Conservation (phyloP, 2,329 filamentous ascomycete species). For the Decorospora gaudefroyi region DNA sequence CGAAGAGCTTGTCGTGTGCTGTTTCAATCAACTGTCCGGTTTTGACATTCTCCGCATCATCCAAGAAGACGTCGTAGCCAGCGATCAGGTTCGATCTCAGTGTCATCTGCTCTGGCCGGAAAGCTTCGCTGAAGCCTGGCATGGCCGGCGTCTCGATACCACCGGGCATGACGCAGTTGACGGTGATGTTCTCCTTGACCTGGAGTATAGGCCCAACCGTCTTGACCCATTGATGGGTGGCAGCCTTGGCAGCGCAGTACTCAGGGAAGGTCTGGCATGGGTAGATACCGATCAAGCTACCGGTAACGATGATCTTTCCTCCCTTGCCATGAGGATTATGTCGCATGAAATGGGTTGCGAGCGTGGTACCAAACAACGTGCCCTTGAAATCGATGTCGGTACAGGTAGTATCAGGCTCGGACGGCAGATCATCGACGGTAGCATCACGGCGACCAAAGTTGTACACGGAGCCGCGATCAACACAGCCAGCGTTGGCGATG, state of each 20-base stretch:
- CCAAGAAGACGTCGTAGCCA: conserved; percentile 53
- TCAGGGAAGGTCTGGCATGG: conserved; percentile 54
- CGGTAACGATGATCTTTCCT: conserved; percentile 54
- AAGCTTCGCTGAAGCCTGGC: conserved; percentile 43
- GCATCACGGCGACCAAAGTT: conserved; percentile 43
- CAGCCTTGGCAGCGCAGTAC: conserved; percentile 59
- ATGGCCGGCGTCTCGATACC: conserved; percentile 52
- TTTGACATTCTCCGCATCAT: conserved; percentile 47
- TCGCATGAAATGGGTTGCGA: conserved; percentile 60
- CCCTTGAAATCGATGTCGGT: conserved; percentile 58
- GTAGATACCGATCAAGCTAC: conserved; percentile 52
- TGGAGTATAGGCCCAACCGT: conserved; percentile 21
- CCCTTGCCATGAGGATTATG: conserved; percentile 51
- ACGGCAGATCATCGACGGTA: conserved; percentile 44
- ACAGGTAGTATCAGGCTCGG: conserved; percentile 51
- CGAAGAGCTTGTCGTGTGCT: conserved; percentile 48
- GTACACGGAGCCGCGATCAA: conserved; percentile 54
- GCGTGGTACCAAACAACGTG: conserved; percentile 54
- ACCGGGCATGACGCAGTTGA: conserved; percentile 57
- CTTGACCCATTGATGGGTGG: conserved; percentile 41
- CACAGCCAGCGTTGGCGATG: conserved; percentile 58
- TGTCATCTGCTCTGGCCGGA: conserved; percentile 39
- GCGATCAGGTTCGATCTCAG: conserved; percentile 51
- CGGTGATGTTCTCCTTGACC: conserved; percentile 54
- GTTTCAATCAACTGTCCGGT: conserved; percentile 53